These are phyloP conservation scores for Fusarium falciforme DNA, from an alignment of 2,329 filamentous ascomycete genomes.

Conservation along the genomic window DNA sequence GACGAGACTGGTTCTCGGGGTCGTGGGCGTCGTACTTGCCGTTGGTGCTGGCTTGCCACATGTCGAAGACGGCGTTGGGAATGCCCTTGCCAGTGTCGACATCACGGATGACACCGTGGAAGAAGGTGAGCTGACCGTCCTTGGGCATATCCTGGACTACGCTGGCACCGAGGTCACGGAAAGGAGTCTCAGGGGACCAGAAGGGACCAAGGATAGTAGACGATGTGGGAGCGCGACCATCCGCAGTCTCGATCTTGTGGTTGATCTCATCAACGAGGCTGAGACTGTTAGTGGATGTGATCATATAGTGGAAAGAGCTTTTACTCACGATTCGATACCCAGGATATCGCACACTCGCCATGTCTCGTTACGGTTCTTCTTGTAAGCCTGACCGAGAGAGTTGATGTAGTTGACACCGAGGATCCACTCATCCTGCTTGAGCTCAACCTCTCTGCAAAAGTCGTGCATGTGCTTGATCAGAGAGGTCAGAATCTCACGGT, in stretches of 20 bases:
- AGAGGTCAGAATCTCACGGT: conserved; percentile 70
- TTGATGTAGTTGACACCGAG: conserved; percentile 81
- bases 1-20: conserved; percentile 74
- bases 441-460: conserved; percentile 81
- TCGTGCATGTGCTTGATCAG: conserved; percentile 81
- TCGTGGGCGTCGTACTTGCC: conserved; percentile 83
- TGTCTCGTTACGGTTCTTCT: conserved; percentile 77
- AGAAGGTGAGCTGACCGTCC: conserved; percentile 69
- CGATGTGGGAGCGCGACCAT: conserved; percentile 73
- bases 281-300: background rate
- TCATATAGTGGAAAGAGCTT: background rate
- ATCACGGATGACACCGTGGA: conserved; percentile 77
- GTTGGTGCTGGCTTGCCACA: conserved; percentile 82
- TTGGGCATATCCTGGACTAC: conserved; percentile 73
- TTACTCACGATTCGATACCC: conserved; percentile 75
- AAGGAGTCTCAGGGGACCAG: conserved; percentile 80
- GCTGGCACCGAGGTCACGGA: conserved; percentile 73
- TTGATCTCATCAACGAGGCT: conserved; percentile 63
- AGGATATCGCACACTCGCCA: conserved; percentile 79
- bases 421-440: conserved; percentile 83
- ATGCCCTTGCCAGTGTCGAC: conserved; percentile 75
- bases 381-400: conserved; percentile 76
- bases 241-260: conserved; percentile 71
- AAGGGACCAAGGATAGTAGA: conserved; percentile 82
- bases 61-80: conserved; percentile 76